Base-by-base conservation (phyloP, 768 basidiomycete genomes). In the Naematelia aurantialba region DNA sequence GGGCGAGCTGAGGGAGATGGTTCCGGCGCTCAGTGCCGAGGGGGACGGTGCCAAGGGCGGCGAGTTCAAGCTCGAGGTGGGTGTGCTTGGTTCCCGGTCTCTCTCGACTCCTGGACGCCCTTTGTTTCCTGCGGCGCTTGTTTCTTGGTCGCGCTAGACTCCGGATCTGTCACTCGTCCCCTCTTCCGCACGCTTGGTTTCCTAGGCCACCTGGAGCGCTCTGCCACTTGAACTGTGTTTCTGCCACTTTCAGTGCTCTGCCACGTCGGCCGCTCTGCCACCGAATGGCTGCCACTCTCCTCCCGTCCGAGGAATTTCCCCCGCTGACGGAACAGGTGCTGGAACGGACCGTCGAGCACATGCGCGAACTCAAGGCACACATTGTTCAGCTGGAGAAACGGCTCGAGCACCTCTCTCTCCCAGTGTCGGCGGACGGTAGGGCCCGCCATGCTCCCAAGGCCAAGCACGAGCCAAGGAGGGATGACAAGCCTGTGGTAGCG, bases 21-120 rank as follows among this genome's bases (percentile, higher is more conserved):
- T 94, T 0, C 90, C 91, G 0, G 69, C 79, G 27, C 54, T 74
- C 26, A 70, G 67, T 0, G 68, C 76, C 14, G 77, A 81, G 3
- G 85, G 84, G 68, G 80, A 81, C 54, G 80, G 81, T 59, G 81
- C 82, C 61, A 83, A 83, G 75, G 88, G 87, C 67, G 89, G 89
- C 71, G 90, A 93, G 78, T 93, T 91, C 81, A 94, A 93, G 78
- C 81, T 94, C 24, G 91, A 93, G 78, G 88, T 92, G 48, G 56
- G 73, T 66, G 3, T 17, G 45, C 34, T 11, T 1, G 24, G 19
- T 5, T 25, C n/a, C n/a, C n/a, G n/a, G n/a, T n/a, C n/a, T n/a
- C n/a, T n/a, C n/a, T n/a, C n/a, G n/a, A n/a, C 34, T 39, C 34
- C 8, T 39, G 34, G 17, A 8, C 8, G 34, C 8, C 17, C 17